phyloP scores from a whole-genome alignment of 768 basidiomycete species.

The Lactarius vividus region DNA sequence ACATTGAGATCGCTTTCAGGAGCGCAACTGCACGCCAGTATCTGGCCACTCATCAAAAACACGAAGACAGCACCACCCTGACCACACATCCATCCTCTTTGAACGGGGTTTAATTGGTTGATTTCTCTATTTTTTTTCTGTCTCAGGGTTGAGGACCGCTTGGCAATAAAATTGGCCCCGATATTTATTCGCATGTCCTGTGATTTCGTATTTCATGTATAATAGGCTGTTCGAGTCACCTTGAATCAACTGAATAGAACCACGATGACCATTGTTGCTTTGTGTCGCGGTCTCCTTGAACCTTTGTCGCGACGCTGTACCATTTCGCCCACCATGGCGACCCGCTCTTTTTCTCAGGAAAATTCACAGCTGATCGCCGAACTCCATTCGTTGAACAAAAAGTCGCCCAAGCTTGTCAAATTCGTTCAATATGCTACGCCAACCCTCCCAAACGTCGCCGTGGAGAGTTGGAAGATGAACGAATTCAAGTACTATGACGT shows the following conservation, averaged over 20 bases:
- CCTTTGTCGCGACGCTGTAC: background rate
- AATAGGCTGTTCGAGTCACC: background rate
- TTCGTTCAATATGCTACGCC: slow-evolving; percentile 57
- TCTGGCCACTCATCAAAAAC: background rate
- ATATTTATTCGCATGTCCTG: background rate
- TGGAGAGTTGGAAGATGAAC: slow-evolving; percentile 96
- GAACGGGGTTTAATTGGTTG: background rate
- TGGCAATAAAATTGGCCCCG: background rate
- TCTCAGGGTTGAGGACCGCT: background rate
- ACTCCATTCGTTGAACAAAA: slow-evolving; percentile 51
- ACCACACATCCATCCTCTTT: background rate
- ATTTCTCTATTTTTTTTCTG: background rate
- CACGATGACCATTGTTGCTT: background rate
- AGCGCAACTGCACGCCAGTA: slow-evolving; percentile 9
- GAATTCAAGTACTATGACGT: slow-evolving; percentile 92
- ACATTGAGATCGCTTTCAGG: background rate
- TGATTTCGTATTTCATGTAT: background rate
- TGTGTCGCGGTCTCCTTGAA: background rate
- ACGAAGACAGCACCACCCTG: background rate
- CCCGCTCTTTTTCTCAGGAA: slow-evolving; percentile 32
- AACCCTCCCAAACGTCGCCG: slow-evolving; percentile 48
- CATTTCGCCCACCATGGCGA: slow-evolving; percentile 26
- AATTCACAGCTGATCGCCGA: slow-evolving; percentile 61
- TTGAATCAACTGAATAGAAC: background rate
- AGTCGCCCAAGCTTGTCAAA: slow-evolving; percentile 62